These are phyloP conservation scores for Populus deltoides DNA, from an alignment of 345 rosid genomes.

Conservation along the genomic window DNA sequence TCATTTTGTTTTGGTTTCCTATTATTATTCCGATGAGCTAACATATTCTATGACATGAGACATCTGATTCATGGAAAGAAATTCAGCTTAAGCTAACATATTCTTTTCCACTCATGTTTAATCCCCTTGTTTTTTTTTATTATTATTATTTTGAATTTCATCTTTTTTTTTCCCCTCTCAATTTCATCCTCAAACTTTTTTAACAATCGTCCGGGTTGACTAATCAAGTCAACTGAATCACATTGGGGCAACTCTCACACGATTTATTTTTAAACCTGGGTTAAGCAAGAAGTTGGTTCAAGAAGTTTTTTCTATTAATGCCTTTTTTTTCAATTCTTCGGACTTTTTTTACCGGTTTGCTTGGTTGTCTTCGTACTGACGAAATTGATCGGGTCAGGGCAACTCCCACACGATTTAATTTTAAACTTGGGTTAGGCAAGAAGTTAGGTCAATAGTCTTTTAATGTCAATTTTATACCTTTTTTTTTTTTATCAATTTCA, in stretches of 20 bases:
- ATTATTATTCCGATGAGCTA: conserved; percentile 37
- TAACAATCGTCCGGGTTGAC: no score
- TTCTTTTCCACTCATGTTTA: no score
- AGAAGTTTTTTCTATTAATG: neutral
- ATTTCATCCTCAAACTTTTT: no score
- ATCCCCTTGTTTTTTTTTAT: no score
- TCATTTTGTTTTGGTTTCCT: conserved; percentile 16
- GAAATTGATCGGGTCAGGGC: neutral
- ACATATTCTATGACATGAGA: conserved; percentile 52
- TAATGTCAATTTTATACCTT: neutral
- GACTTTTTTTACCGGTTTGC: neutral
- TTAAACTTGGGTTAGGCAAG: neutral
- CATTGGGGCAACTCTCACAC: neutral
- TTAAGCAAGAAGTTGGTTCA: neutral
- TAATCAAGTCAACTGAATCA: neutral
- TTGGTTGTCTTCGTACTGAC: neutral
- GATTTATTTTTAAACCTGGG: neutral
- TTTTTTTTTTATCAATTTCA: neutral
- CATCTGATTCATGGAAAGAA: conserved; percentile 66
- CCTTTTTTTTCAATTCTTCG: neutral
- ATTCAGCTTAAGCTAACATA: conserved; percentile 22
- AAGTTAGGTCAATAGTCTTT: neutral
- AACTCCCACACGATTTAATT: neutral
- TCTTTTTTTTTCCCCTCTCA: no score
- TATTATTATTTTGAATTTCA: no score